Conservation (phyloP, 2,329 filamentous ascomycete species). For the Trichoderma sp. region DNA sequence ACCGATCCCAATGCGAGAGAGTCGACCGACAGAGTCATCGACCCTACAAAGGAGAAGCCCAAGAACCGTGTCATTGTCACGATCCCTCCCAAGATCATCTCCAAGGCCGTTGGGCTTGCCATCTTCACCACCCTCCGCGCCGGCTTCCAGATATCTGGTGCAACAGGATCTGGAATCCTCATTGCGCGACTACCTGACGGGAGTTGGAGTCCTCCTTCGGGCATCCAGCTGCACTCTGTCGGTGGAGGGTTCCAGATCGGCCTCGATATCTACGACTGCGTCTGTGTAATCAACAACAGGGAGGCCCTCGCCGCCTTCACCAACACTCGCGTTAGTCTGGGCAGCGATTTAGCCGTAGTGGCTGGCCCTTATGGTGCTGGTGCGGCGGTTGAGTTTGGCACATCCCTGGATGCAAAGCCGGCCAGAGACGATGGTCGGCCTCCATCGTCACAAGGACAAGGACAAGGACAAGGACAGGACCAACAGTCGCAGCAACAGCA, state of each 20-base stretch:
- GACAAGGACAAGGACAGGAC: neutral
- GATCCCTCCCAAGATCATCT: slow-evolving; percentile 58
- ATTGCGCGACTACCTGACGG: slow-evolving; percentile 62
- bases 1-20: slow-evolving; percentile 32
- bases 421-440: neutral
- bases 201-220: slow-evolving; percentile 76
- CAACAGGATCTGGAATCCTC: slow-evolving; percentile 64
- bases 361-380: slow-evolving; percentile 70
- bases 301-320: slow-evolving; percentile 76
- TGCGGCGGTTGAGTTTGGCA: slow-evolving; percentile 62
- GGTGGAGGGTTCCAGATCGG: slow-evolving; percentile 78
- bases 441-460: neutral
- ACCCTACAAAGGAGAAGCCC: slow-evolving; percentile 37
- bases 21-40: slow-evolving; percentile 29
- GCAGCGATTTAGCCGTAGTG: slow-evolving; percentile 73
- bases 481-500: slow-evolving; percentile 17
- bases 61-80: slow-evolving; percentile 51
- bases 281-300: slow-evolving; percentile 78
- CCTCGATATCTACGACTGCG: slow-evolving; percentile 85
- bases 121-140: slow-evolving; percentile 71
- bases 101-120: slow-evolving; percentile 64
- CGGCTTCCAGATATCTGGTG: slow-evolving; percentile 63
- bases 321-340: slow-evolving; percentile 70
- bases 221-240: slow-evolving; percentile 76
- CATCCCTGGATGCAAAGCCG: slow-evolving; percentile 25